Evolutionary conservation across 257 asterid genomes (phyloP).

Genomic region (Capsicum baccatum): DNA sequence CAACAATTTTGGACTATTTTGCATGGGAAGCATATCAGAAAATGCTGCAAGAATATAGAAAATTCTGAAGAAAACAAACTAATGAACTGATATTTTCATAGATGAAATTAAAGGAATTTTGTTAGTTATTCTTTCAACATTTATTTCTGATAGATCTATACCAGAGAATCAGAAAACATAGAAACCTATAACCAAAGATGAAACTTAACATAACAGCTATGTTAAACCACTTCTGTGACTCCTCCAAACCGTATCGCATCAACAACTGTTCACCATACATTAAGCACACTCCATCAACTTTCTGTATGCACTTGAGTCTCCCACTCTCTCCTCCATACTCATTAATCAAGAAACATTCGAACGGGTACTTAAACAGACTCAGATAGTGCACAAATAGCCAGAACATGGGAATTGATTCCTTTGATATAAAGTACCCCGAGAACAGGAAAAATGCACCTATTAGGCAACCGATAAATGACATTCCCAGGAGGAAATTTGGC

Average conservation of each 20-base stretch:
- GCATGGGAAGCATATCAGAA: not conserved
- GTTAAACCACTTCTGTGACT: conserved; percentile 69
- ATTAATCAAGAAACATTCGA: conserved; percentile 74
- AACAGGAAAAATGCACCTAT: conserved; percentile 80
- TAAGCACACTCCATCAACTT: conserved; percentile 52
- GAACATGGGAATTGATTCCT: conserved; percentile 60
- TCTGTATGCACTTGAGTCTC: conserved; percentile 56
- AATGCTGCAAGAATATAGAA: conserved; percentile 1
- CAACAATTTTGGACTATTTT: not conserved
- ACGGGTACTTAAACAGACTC: conserved; percentile 81
- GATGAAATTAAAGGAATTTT: not conserved
- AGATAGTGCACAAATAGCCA: conserved; percentile 73
- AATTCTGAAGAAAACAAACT: not conserved
- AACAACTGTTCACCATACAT: conserved; percentile 58
- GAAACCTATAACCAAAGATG: conserved; percentile 58
- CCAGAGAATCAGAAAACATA: conserved; percentile 60
- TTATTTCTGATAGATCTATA: conserved; percentile 49
- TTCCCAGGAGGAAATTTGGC: conserved; percentile 67
- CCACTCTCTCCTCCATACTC: conserved; percentile 73
- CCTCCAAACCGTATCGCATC: conserved; percentile 56
- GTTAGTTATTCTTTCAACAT: conserved; percentile 28
- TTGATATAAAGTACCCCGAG: conserved; percentile 74
- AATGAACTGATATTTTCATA: conserved; percentile 9
- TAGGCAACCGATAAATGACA: conserved; percentile 57
- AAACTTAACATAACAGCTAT: conserved; percentile 59